Evolutionary conservation across 306 rosid genomes (phyloP).

Genomic region (Quercus wislizeni): DNA sequence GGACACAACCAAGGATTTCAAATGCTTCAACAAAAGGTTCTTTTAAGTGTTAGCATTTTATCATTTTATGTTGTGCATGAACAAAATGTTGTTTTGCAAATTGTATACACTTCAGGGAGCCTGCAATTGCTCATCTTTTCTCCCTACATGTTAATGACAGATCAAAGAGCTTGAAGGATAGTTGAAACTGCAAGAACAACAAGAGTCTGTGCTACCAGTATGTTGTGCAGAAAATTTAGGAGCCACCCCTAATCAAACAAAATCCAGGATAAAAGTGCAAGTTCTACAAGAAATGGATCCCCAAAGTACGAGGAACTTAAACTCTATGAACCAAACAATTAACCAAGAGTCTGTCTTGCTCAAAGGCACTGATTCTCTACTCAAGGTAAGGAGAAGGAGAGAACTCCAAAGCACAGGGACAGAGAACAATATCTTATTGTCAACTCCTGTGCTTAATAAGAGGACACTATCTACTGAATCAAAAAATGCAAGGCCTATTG

Average conservation of each 20-base stretch:
- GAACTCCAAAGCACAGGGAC: conserved; percentile 59
- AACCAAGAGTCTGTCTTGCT: conserved; percentile 45
- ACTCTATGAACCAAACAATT: conserved; percentile 41
- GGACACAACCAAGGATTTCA: not conserved
- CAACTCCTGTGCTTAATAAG: conserved; percentile 36
- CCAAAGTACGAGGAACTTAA: conserved; percentile 44
- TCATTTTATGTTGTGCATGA: not conserved
- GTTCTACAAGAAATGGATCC: conserved; percentile 43
- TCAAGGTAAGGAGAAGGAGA: conserved; percentile 53
- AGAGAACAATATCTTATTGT: conserved; percentile 44
- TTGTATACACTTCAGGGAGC: not conserved
- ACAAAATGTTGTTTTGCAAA: not conserved
- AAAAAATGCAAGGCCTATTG: conserved; percentile 54
- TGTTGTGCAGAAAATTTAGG: conserved; percentile 29
- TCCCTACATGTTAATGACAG: conserved; percentile 37
- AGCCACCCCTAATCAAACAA: conserved; percentile 44
- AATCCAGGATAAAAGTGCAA: conserved; percentile 36
- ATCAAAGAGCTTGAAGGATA: conserved; percentile 63
- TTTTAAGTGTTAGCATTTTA: too few relatives aligned
- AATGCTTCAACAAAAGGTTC: conserved; percentile 11
- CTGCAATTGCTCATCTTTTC: not conserved
- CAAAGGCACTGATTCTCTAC: conserved; percentile 49
- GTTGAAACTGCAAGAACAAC: conserved; percentile 54
- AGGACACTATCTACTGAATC: conserved; percentile 24
- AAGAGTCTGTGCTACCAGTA: conserved; percentile 23